Evolutionary conservation across 164 flowering plant genomes (phyloP).

Genomic region (Berberis vulgaris): DNA sequence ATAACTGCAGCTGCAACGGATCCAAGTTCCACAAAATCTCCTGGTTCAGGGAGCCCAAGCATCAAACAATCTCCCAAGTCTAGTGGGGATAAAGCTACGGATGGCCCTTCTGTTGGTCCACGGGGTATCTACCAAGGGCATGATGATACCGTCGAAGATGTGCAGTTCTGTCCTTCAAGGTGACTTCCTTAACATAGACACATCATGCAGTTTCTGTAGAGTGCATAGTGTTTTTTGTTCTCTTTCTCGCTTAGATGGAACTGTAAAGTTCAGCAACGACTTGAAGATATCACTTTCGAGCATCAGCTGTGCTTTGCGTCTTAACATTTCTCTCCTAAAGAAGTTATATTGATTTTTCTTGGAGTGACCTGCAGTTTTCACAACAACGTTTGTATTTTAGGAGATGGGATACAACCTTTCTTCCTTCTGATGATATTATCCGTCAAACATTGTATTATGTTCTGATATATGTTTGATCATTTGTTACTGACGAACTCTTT

Average conservation of each 20-base stretch:
- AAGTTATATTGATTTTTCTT: too few species aligned
- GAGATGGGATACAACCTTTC: too few species aligned
- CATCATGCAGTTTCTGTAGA: background rate
- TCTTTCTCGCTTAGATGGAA: background rate
- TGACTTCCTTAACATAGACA: slow-evolving; percentile 19
- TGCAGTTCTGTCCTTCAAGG: slow-evolving; percentile 96
- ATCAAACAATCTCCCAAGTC: slow-evolving; percentile 19
- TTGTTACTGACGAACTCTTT: too few species aligned
- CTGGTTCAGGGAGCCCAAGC: slow-evolving; percentile 31
- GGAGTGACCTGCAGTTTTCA: too few species aligned
- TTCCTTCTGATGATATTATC: too few species aligned
- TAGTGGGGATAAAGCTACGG: slow-evolving; percentile 41
- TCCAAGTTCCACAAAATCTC: slow-evolving; percentile 36
- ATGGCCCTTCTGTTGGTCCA: slow-evolving; percentile 58
- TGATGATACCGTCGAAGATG: slow-evolving; percentile 96
- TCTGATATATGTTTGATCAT: too few species aligned
- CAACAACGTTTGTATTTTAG: too few species aligned
- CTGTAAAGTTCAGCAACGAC: too few species aligned
- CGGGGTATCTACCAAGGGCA: slow-evolving; percentile 81
- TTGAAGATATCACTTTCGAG: too few species aligned
- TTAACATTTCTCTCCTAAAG: background rate
- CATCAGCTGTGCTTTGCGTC: background rate
- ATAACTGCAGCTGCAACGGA: slow-evolving; percentile 59
- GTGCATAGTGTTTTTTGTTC: background rate
- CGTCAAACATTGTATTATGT: too few species aligned